Conservation (phyloP, 768 basidiomycete species). For the Rhizopogon vesiculosus region DNA sequence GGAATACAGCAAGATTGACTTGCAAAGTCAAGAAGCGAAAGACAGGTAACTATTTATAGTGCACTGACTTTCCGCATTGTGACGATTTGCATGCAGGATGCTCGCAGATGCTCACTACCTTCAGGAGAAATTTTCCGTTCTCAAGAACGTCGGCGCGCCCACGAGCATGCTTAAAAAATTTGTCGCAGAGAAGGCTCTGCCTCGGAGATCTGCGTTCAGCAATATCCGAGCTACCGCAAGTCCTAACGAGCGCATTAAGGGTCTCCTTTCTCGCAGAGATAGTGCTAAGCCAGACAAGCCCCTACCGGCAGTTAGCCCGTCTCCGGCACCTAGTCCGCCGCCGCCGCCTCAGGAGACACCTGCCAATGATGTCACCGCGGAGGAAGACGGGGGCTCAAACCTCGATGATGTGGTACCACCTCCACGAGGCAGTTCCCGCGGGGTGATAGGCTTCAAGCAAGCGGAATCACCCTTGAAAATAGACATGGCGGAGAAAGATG, state of each 20-base stretch:
- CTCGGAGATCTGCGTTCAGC: constrained; percentile 28
- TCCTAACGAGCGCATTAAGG: constrained; percentile 34
- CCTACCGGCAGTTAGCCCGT: constrained; percentile 18
- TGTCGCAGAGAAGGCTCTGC: constrained; percentile 72
- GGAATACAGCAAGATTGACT: constrained; percentile 77
- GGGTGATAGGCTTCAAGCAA: constrained; percentile 3
- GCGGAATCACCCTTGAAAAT: not conserved
- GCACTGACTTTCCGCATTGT: constrained; percentile 10
- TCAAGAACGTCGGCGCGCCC: constrained; percentile 70
- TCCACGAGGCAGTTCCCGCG: constrained; percentile 16
- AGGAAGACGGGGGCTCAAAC: constrained; percentile 8
- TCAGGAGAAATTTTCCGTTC: constrained; percentile 65
- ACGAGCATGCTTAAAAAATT: constrained; percentile 82
- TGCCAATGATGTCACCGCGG: constrained; percentile 10
- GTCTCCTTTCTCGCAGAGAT: constrained; percentile 28
- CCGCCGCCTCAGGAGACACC: constrained; percentile 4
- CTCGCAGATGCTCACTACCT: constrained; percentile 75
- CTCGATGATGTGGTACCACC: constrained; percentile 17
- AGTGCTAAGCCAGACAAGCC: constrained; percentile 23
- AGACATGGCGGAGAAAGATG: not conserved
- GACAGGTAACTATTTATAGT: constrained; percentile 48
- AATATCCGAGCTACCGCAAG: constrained; percentile 17
- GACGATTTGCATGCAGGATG: constrained; percentile 45
- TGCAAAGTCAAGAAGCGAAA: constrained; percentile 82
- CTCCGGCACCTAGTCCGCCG: constrained; percentile 13